Evolutionary conservation across 108 stramenopile genomes (phyloP), one percentile per base, ranked within the genome.

Genomic region (Conticribra weissflogii): DNA sequence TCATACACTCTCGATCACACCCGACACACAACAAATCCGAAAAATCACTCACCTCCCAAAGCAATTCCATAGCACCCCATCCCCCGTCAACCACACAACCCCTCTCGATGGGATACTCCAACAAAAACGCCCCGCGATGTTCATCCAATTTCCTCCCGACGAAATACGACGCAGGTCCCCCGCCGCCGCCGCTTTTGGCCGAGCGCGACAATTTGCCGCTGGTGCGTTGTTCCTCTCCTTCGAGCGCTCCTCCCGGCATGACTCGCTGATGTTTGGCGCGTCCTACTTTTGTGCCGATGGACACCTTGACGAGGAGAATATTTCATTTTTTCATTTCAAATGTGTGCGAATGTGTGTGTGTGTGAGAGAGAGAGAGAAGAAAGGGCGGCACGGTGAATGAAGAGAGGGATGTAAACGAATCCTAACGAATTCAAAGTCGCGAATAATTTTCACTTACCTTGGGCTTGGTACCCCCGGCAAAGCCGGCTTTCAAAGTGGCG

Each of bases 391-490:
- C 0, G 23, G 27, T n/a, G 53, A 23, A 45, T 50, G 33, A 14
- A n/a, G n/a, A n/a, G n/a, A n/a, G n/a, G n/a, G 46, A 48, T 25
- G 66, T 12, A 68, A 22, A 14, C 31, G 2, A 59, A 29, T 53
- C 12, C 15, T 2, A 59, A 9, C 2, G 46, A 19, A 51, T 5
- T 23, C 21, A 55, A 24, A 12, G 34, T 3, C 22, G 28, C 44
- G 22, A 12, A 45, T 18, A 31, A 15, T 49, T 57, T 12, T 12
- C 3, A 19, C 79, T 47, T 63, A 88, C 95, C 90, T 95, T 95
- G 1, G 98, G 98, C 68, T 93, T 95, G 63, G 96, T 93, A 8
- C 88, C 96, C 21, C 98, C 98, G 18, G 98, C 98, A 84, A 98
- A 97, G 3, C 98, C 98, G 33, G 98, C 98, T 68, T 97, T 97